phyloP scores from a whole-genome alignment of 805 yeast genomes.

The Saccharomycopsis sp. region DNA sequence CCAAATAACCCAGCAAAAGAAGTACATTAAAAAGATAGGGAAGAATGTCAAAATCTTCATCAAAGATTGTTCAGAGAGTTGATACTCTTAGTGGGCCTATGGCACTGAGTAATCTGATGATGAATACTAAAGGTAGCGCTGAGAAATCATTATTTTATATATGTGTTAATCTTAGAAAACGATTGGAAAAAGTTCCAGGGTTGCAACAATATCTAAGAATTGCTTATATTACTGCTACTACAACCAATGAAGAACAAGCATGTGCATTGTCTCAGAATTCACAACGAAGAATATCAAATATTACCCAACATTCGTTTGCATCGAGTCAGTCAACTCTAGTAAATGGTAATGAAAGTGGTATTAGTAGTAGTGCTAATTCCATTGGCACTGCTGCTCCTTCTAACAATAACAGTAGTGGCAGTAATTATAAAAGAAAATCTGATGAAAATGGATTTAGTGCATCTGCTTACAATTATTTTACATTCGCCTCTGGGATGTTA shows the following conservation, averaged over 20 bases:
- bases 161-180: conserved; percentile 47
- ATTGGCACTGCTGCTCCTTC: background rate
- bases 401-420: background rate
- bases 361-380: background rate
- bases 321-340: conserved; percentile 2
- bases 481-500: conserved; percentile 69
- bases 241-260: conserved; percentile 68
- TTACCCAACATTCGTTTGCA: background rate
- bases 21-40: too few species aligned
- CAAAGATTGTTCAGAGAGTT: conserved; percentile 18
- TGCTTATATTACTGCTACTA: conserved; percentile 62
- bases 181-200: conserved; percentile 55
- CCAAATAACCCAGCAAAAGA: too few species aligned
- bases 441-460: conserved; percentile 30
- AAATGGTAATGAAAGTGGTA: too few species aligned
- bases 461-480: conserved; percentile 34
- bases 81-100: conserved; percentile 39
- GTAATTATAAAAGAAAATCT: conserved; percentile 23
- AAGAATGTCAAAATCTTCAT: conserved; percentile 1
- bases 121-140: conserved; percentile 58
- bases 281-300: conserved; percentile 22
- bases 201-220: conserved; percentile 59
- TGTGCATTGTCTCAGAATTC: conserved; percentile 35
- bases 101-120: conserved; percentile 37
- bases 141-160: conserved; percentile 66